Base-by-base conservation (phyloP, 2,329 filamentous ascomycete species). In the Aspergillus sp. region DNA sequence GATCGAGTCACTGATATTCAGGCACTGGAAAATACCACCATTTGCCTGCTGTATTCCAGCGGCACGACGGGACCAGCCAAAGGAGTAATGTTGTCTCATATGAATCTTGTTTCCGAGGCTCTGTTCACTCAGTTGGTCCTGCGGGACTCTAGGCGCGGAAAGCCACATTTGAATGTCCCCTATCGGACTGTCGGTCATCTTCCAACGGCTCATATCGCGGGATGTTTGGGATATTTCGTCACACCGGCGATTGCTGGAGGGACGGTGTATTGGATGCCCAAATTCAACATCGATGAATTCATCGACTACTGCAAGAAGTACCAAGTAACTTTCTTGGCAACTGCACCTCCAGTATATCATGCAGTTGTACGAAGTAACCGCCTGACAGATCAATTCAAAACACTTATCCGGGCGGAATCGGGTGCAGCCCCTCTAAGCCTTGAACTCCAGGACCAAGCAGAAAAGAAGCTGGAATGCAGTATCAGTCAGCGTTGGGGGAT, bases 241-340 rank as follows among this genome's bases (percentile, higher is more conserved):
- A 77, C 76, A 51, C 77, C 77, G 0, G 73, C 79, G 42, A 80
- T 78, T 57, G 69, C 77, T 39, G 81, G 77, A 33, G 78, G 78
- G 3, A 70, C 75, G 1, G 76, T 83, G 3, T 87, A 84, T 75
- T 88, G 85, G 85, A 87, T 88, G 85, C 74, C 79, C 4, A 77
- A 75, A 41, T 88, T 88, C 67, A 79, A 84, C 59, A 84, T 85
- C 58, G 67, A 70, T 2, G 73, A 79, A 39, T 86, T 88, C 66
- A 76, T 87, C 52, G 70, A 74, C 40, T 80, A 85, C 69, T 78
- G 76, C 63, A 76, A 77, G 42, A 75, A 76, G 49, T 80, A 83
- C 64, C 69, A 71, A 11, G 78, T 86, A 60, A 86, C 82, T 0
- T 73, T 69, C 51, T 81, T 87, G 67, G 83, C 85, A 67, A 83